Evolutionary conservation across 2,329 filamentous ascomycete genomes (phyloP).

Genomic region (Colletotrichum tropicale): DNA sequence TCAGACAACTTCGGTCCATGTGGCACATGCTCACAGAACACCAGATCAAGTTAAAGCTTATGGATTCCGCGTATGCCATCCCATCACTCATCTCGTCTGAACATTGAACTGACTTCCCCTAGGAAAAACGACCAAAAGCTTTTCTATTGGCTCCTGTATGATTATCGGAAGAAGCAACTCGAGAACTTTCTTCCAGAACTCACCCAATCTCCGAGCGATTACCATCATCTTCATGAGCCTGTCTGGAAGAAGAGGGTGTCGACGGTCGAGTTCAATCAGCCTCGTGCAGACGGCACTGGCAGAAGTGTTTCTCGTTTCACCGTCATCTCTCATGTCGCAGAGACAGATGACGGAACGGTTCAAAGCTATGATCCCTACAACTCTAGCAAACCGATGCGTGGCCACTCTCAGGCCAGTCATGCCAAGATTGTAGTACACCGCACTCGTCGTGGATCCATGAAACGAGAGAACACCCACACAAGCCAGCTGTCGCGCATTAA

Average conservation of each 20-base stretch:
- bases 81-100: not conserved
- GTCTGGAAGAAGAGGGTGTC: slow-evolving; percentile 65
- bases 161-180: slow-evolving; percentile 82
- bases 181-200: slow-evolving; percentile 86
- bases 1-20: slow-evolving; percentile 85
- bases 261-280: slow-evolving; percentile 62
- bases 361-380: slow-evolving; percentile 86
- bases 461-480: slow-evolving; percentile 35
- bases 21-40: slow-evolving; percentile 87
- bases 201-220: slow-evolving; percentile 87
- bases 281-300: slow-evolving; percentile 49
- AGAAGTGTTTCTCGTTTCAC: slow-evolving; percentile 66
- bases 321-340: slow-evolving; percentile 66
- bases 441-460: slow-evolving; percentile 13
- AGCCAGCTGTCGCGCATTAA: slow-evolving; percentile 36
- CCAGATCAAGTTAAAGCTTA: slow-evolving; percentile 72
- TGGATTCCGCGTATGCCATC: slow-evolving; percentile 19
- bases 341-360: slow-evolving; percentile 52
- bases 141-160: slow-evolving; percentile 85
- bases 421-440: slow-evolving; percentile 74
- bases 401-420: slow-evolving; percentile 58
- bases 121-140: slow-evolving; percentile 90
- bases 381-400: slow-evolving; percentile 59
- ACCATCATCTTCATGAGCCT: slow-evolving; percentile 75
- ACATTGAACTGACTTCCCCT: slow-evolving; percentile 25